These are phyloP conservation scores for Clathrus columnatus DNA, from an alignment of 768 basidiomycete species.

Conservation along the genomic window DNA sequence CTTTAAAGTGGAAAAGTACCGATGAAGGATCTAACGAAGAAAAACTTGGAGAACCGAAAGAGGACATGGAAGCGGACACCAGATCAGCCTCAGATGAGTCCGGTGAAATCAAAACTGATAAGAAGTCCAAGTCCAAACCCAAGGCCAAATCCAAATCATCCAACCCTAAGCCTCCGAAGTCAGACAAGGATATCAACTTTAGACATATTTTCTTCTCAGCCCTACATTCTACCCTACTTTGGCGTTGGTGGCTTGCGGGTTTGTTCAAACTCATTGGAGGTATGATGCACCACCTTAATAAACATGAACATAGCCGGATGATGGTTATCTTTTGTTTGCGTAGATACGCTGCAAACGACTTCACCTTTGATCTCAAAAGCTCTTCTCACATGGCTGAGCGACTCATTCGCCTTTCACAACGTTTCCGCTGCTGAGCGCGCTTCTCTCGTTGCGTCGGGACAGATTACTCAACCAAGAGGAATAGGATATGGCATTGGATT, in stretches of 20 bases:
- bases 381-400: slow-evolving; percentile 48
- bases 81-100: background rate
- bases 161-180: background rate
- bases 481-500: slow-evolving; percentile 57
- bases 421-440: slow-evolving; percentile 30
- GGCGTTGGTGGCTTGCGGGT: slow-evolving; percentile 39
- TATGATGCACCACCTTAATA: no score
- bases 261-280: slow-evolving; percentile 36
- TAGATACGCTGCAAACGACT: slow-evolving; percentile 42
- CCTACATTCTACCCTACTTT: slow-evolving; percentile 37
- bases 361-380: slow-evolving; percentile 52
- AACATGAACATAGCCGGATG: no score
- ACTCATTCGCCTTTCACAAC: slow-evolving; percentile 36
- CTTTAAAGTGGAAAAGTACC: slow-evolving; percentile 15
- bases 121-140: background rate
- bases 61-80: slow-evolving; percentile 12
- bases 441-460: slow-evolving; percentile 17
- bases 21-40: no score
- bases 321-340: background rate
- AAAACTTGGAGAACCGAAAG: no score
- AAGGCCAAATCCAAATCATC: slow-evolving; percentile 4
- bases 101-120: background rate
- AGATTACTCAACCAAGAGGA: slow-evolving; percentile 32
- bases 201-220: slow-evolving; percentile 45
- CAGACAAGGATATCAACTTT: slow-evolving; percentile 21